phyloP scores from a whole-genome alignment of 768 basidiomycete species.

The Hygrophorus pudorinus region DNA sequence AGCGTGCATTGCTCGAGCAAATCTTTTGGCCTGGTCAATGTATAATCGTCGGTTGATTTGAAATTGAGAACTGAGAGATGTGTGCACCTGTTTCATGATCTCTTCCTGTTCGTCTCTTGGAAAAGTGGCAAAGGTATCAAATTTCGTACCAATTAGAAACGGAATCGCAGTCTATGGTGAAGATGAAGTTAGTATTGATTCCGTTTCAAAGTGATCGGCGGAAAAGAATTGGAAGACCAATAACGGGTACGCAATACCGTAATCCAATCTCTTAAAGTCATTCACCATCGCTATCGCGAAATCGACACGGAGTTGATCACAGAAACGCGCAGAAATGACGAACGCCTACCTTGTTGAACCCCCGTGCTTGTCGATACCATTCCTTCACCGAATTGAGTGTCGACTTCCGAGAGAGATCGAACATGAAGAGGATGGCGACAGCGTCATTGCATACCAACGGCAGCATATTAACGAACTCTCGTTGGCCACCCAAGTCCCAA shows the following conservation, averaged over 20 bases:
- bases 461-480: conserved; percentile 99
- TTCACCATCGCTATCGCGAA: too few relatives aligned
- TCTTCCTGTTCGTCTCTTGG: conserved; percentile 98
- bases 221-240: too few relatives aligned
- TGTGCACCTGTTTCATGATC: conserved; percentile 85
- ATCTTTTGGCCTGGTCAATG: conserved; percentile 81
- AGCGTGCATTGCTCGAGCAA: conserved; percentile 98
- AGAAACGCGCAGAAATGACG: background rate
- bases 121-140: conserved; percentile 93
- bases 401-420: conserved; percentile 94
- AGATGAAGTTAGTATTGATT: background rate
- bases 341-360: conserved; percentile 88
- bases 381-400: conserved; percentile 98
- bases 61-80: conserved; percentile 4
- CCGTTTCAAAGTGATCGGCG: too few relatives aligned
- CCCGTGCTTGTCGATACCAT: conserved; percentile 98
- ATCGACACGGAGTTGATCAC: too few relatives aligned
- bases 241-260: too few relatives aligned
- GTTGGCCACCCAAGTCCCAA: conserved; percentile 96
- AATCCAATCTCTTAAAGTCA: too few relatives aligned
- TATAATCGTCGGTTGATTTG: conserved; percentile 1
- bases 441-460: conserved; percentile 98
- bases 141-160: conserved; percentile 97
- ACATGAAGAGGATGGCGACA: conserved; percentile 99
- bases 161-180: conserved; percentile 84